A percentile compares a stretch with the other conserved stretches of the same genome.
phyloP scores from a whole-genome alignment of 352 stramenopile genomes.

The Phytophthora crassamura region DNA sequence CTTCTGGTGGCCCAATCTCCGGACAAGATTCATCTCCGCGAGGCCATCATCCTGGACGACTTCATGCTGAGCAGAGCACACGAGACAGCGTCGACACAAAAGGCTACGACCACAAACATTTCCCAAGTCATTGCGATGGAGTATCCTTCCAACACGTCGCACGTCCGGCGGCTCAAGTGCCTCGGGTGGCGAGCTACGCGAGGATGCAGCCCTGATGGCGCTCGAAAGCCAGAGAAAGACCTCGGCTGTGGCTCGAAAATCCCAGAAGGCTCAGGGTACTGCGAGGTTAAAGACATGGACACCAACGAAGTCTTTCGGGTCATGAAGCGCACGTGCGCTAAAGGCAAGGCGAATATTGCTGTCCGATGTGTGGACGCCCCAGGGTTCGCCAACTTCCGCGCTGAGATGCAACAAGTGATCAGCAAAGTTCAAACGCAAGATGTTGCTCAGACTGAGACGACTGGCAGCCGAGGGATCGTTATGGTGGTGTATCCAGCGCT shows the following conservation, averaged over 20 bases:
- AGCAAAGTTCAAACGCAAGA: neutral
- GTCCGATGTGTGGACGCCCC: constrained; percentile 55
- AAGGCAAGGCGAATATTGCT: constrained; percentile 38
- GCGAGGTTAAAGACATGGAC: constrained; percentile 53
- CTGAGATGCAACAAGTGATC: constrained; percentile 6
- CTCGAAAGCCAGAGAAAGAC: constrained; percentile 46
- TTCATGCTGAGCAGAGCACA: neutral
- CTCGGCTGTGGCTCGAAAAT: constrained; percentile 47
- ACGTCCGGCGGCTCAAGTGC: constrained; percentile 38
- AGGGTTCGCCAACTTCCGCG: constrained; percentile 66
- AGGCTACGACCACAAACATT: too few relatives aligned
- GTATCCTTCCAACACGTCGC: neutral
- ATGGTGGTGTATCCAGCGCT: constrained; percentile 71
- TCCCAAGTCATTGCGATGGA: constrained; percentile 22
- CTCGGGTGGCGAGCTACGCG: constrained; percentile 66
- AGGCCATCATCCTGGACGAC: constrained; percentile 7
- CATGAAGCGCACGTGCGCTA: constrained; percentile 65
- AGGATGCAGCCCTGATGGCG: constrained; percentile 47
- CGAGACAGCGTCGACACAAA: too few relatives aligned
- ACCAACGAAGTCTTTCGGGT: constrained; percentile 62
- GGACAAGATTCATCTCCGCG: neutral
- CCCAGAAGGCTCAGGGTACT: constrained; percentile 56
- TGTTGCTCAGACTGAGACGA: constrained; percentile 1
- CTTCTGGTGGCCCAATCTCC: neutral
- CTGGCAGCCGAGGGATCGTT: constrained; percentile 44